Base-by-base conservation (phyloP, 352 stramenopile genomes). In the Phytophthora fragariae region DNA sequence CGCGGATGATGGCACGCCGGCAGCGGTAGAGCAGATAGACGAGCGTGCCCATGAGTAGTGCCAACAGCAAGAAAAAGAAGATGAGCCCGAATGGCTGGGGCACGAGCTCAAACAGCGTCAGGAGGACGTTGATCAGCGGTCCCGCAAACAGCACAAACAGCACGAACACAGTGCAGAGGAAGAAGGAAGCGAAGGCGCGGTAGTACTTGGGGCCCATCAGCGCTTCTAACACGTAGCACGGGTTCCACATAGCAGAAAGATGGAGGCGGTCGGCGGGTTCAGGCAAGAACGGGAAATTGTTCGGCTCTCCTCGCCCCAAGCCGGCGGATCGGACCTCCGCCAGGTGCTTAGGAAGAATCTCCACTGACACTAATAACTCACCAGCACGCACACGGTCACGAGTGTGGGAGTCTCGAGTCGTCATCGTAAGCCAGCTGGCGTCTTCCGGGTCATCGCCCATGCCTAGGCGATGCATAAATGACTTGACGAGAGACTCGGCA, bases 241-340 rank as follows among this genome's bases (percentile, higher is more conserved):
- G 89, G 67, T 96, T 96, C 84, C 87, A 94, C 84, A 96, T 92
- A 5, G 86, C 86, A 19, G 81, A 90, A 11, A 96, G 73, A 24
- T 94, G 83, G 11, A 94, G 78, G 4, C 89, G 87, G 33, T 92
- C 89, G 3, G 85, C 86, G 19, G 89, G 89, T 57, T 93, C 85
- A 5, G 87, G 75, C 24, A 96, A 58, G 52, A 88, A 86, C 1
- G 89, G 89, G 64, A 94, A 94, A 57, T 85, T 89, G 81, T 96
- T 96, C 5, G 89, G 89, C 67, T 93, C 87, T 46, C 81, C 85
- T 54, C 89, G 87, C 2, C 89, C 89, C 19, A 95, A 68, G 31
- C 89, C 89, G n/a, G 87, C 89, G 1, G 87, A 80, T n/a, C 85
- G 84, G 19, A 87, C 74, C 1, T 82, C 73, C 10, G 89, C 89